These are phyloP conservation scores for Penicillium frequentans DNA, from an alignment of 2,329 filamentous ascomycete species.

Conservation along the genomic window DNA sequence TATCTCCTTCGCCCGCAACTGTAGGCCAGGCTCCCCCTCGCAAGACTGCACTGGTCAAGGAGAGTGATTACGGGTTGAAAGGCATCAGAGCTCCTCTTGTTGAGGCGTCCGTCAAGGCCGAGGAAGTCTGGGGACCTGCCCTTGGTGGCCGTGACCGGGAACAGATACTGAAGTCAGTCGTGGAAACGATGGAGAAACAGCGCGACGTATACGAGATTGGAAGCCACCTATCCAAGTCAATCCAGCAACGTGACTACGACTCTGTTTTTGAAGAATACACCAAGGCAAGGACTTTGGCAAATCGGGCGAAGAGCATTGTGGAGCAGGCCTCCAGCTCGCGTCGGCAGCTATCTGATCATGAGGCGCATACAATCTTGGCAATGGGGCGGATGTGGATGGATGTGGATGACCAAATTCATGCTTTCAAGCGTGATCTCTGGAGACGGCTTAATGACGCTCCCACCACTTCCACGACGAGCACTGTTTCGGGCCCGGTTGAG, in stretches of 20 bases:
- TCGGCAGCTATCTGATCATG: slow-evolving; percentile 67
- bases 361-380: slow-evolving; percentile 83
- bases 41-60: slow-evolving; percentile 89
- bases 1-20: slow-evolving; percentile 38
- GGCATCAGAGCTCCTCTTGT: slow-evolving; percentile 86
- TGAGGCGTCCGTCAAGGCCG: slow-evolving; percentile 89
- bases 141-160: slow-evolving; percentile 89
- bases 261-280: slow-evolving; percentile 82
- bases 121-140: slow-evolving; percentile 96
- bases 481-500: slow-evolving; percentile 58
- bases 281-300: slow-evolving; percentile 76
- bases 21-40: slow-evolving; percentile 55
- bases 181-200: slow-evolving; percentile 74
- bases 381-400: slow-evolving; percentile 95
- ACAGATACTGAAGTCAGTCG: slow-evolving; percentile 76
- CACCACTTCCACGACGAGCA: slow-evolving; percentile 54
- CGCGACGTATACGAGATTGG: slow-evolving; percentile 81
- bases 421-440: slow-evolving; percentile 90
- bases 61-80: slow-evolving; percentile 85
- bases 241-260: slow-evolving; percentile 90
- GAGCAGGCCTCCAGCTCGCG: slow-evolving; percentile 53
- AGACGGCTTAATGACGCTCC: slow-evolving; percentile 72
- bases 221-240: slow-evolving; percentile 73
- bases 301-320: slow-evolving; percentile 72
- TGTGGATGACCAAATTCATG: slow-evolving; percentile 80